Percentiles rank a stretch among this genome's conserved stretches.
These are phyloP conservation scores for Phytophthora sojae DNA, from an alignment of 352 stramenopile genomes.

Conservation along the genomic window DNA sequence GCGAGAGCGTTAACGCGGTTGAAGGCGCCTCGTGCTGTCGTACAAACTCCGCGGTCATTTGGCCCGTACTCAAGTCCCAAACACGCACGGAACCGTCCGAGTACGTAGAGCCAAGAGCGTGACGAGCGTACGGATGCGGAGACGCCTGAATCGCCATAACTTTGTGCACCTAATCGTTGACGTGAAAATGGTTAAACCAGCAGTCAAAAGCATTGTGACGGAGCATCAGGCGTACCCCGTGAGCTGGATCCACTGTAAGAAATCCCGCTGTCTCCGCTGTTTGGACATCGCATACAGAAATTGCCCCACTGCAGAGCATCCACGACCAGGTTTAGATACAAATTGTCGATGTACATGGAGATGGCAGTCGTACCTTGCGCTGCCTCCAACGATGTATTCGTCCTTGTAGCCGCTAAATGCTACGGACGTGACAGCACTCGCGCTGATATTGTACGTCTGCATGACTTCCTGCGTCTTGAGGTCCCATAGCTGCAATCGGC, in stretches of 20 bases:
- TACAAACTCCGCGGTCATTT: conserved; percentile 65
- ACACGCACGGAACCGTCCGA: conserved; percentile 69
- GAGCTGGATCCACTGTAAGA: conserved; percentile 53
- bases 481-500: conserved; percentile 59
- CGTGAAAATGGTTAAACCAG: neutral
- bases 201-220: neutral
- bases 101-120: conserved; percentile 66
- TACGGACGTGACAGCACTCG: conserved; percentile 69
- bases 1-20: conserved; percentile 66
- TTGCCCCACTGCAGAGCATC: conserved; percentile 48
- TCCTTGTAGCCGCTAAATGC: conserved; percentile 80
- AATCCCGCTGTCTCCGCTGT: conserved; percentile 58
- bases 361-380: conserved; percentile 48
- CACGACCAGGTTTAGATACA: neutral
- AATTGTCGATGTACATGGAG: neutral
- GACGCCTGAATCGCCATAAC: conserved; percentile 66
- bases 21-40: conserved; percentile 64
- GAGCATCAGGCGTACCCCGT: conserved; percentile 33
- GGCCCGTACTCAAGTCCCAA: conserved; percentile 66
- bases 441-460: conserved; percentile 69
- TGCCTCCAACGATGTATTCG: conserved; percentile 76
- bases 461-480: conserved; percentile 79
- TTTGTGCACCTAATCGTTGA: conserved; percentile 46
- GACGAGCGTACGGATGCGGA: conserved; percentile 66
- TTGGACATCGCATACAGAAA: conserved; percentile 73